phyloP scores from a whole-genome alignment of 805 yeast genomes.

The Candida piceae region DNA sequence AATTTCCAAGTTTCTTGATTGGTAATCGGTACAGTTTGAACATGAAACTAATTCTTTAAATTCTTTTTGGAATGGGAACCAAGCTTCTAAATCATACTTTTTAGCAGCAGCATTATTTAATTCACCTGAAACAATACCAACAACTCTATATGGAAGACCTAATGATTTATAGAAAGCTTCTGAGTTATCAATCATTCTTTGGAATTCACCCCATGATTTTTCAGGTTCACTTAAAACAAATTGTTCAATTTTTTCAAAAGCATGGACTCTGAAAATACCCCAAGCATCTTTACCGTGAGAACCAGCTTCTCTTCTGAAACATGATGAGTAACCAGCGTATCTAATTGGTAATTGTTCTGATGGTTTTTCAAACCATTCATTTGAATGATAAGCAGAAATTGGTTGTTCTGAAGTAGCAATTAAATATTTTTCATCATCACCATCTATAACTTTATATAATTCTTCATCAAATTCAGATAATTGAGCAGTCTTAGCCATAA shows the following conservation, averaged over 20 bases:
- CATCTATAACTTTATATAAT: conserved; percentile 93
- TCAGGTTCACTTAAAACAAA: conserved; percentile 95
- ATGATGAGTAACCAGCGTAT: conserved; percentile 96
- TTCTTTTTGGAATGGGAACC: conserved; percentile 99
- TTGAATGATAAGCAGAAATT: conserved; percentile 93
- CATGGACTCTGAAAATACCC: conserved; percentile 99
- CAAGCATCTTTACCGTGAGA: conserved; percentile 99
- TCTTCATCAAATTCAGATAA: conserved; percentile 97
- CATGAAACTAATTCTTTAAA: conserved; percentile 97
- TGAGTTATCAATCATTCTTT: conserved; percentile 84
- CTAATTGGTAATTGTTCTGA: conserved; percentile 93
- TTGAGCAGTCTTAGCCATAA: conserved; percentile 99
- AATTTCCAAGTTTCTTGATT: conserved; percentile 96
- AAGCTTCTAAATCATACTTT: conserved; percentile 97
- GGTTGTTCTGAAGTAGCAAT: conserved; percentile 99
- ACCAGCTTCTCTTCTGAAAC: conserved; percentile 99
- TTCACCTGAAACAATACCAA: conserved; percentile 97
- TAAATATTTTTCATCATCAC: conserved; percentile 94
- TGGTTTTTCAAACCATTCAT: conserved; percentile 98
- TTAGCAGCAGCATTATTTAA: conserved; percentile 98
- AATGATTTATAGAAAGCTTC: conserved; percentile 92
- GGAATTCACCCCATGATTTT: conserved; percentile 96
- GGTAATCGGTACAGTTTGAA: conserved; percentile 99
- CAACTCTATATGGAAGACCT: conserved; percentile 93
- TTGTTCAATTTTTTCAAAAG: conserved; percentile 97